phyloP scores from a whole-genome alignment of 2,329 filamentous ascomycete genomes.

The Paecilomyces fulvus region DNA sequence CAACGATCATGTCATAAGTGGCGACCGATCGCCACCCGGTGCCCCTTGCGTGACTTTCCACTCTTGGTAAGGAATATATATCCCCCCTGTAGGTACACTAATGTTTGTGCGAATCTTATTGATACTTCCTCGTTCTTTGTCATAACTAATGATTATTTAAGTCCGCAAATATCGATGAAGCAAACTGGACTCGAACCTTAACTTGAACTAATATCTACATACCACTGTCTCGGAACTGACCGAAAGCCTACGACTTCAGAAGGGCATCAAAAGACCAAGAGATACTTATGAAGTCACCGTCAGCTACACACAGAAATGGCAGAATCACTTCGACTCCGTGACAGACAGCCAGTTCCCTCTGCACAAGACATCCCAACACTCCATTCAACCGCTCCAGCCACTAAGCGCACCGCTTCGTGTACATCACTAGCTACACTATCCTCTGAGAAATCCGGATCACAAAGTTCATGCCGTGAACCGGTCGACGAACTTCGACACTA shows the following conservation, averaged over 20 bases:
- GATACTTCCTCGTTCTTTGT: background rate
- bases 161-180: background rate
- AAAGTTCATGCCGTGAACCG: background rate
- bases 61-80: background rate
- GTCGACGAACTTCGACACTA: background rate
- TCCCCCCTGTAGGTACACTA: background rate
- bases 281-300: background rate
- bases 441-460: background rate
- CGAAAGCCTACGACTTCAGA: background rate
- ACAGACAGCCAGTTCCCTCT: background rate
- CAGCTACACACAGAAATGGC: background rate
- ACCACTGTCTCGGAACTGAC: background rate
- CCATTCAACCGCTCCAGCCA: background rate
- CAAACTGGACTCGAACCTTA: background rate
- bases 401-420: background rate
- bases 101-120: background rate
- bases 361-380: background rate
- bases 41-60: background rate
- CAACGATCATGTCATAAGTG: background rate
- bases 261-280: background rate
- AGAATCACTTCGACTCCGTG: conserved; percentile 1
- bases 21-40: background rate
- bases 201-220: background rate
- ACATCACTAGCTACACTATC: background rate
- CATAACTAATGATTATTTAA: background rate